Conservation (phyloP, 257 asterid genomes). For the Primulina tabacum region DNA sequence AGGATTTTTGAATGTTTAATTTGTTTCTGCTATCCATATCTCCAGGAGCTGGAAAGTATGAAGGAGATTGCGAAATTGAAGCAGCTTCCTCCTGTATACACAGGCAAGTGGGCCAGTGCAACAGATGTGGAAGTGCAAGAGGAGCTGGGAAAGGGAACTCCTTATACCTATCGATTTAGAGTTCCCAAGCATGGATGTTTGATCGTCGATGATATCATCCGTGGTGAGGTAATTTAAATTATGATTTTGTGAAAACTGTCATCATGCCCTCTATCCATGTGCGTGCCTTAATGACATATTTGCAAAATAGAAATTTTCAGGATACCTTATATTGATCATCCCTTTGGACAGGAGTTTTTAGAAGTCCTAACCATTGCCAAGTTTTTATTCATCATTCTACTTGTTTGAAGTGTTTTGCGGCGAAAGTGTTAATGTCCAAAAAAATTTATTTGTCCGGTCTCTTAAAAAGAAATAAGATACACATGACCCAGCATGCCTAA, state of each 20-base stretch:
- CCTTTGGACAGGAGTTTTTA: too few relatives aligned
- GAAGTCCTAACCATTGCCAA: too few relatives aligned
- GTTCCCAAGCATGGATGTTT: conserved; percentile 82
- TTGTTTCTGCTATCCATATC: conserved; percentile 15
- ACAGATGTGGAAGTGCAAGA: conserved; percentile 61
- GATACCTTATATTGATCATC: not conserved
- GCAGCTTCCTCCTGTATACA: conserved; percentile 84
- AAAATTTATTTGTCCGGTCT: too few relatives aligned
- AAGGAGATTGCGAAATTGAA: conserved; percentile 84
- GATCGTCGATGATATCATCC: conserved; percentile 79
- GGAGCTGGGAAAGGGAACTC: conserved; percentile 76
- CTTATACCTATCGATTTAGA: conserved; percentile 81
- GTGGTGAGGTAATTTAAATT: conserved; percentile 64
- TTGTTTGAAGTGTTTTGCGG: too few relatives aligned
- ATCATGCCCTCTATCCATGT: not conserved
- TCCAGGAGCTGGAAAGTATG: conserved; percentile 83
- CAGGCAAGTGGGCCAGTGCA: conserved; percentile 90
- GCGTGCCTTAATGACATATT: not conserved
- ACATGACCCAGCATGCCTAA: too few relatives aligned
- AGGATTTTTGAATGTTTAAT: conserved; percentile 16
- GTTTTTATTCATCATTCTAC: too few relatives aligned
- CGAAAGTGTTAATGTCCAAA: too few relatives aligned
- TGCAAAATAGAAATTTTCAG: not conserved
- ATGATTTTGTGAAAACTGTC: not conserved
- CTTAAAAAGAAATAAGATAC: too few relatives aligned